Evolutionary conservation across 2,329 filamentous ascomycete genomes (phyloP).

Genomic region (Thielaviopsis punctulata): DNA sequence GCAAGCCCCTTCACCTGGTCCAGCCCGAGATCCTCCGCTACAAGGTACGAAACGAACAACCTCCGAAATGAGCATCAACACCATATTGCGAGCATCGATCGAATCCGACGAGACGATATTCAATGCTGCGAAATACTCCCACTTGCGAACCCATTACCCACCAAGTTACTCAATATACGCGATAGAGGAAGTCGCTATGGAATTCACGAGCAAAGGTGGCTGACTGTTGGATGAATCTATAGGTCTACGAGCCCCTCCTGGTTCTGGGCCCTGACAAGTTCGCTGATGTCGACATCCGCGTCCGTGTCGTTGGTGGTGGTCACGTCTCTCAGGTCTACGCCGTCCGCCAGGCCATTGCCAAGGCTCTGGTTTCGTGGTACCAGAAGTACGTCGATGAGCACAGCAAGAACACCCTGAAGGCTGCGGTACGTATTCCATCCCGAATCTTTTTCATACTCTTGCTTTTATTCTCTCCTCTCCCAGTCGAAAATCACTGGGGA

Average conservation of each 20-base stretch:
- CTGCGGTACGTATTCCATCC: conserved; percentile 10
- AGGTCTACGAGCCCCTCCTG: conserved; percentile 97
- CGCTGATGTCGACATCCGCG: conserved; percentile 88
- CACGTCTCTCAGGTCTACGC: conserved; percentile 96
- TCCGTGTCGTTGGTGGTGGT: conserved; percentile 91
- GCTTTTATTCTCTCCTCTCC: neutral
- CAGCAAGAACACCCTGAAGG: conserved; percentile 84
- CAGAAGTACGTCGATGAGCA: conserved; percentile 99
- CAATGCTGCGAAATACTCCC: neutral
- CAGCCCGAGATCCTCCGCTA: conserved; percentile 95
- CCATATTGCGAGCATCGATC: neutral
- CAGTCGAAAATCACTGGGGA: neutral
- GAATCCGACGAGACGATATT: neutral
- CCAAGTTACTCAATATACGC: neutral
- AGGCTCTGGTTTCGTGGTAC: conserved; percentile 68
- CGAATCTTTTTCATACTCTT: neutral
- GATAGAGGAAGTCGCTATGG: neutral
- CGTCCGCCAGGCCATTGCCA: conserved; percentile 97
- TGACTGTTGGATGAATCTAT: conserved; percentile 10
- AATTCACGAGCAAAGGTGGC: neutral
- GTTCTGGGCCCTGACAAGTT: conserved; percentile 97
- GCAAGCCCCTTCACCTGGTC: conserved; percentile 81
- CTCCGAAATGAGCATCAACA: neutral
- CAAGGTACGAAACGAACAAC: conserved; percentile 46
- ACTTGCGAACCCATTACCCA: neutral